Base-by-base conservation (phyloP, 2,329 filamentous ascomycete species). In the Venturiaceae sp. region DNA sequence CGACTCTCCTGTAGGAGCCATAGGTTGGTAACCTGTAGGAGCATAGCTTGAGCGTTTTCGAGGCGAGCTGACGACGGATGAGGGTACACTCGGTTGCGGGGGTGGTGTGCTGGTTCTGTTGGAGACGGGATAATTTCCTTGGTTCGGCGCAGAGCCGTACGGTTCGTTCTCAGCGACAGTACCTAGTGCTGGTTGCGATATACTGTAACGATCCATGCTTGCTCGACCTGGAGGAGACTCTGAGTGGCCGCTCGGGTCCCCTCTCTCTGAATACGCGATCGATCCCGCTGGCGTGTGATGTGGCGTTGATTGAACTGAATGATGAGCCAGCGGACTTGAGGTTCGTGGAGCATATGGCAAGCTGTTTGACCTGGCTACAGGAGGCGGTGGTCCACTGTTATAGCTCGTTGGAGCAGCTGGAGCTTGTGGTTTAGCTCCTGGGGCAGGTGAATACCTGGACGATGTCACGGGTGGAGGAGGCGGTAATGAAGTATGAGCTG, bases 261-360 rank as follows among this genome's bases (percentile, higher is more conserved):
- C 30, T 28, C 39, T 28, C n/a, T 39, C 36, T 21, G 36, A 32
- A 46, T 39, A 32, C 3, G 54, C 30, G 28, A 36, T 39, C 5
- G 54, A 44, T 23, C n/a, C 41, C 26, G 57, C 23, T 33, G 44
- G 28, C 21, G 28, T 50, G 30, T 39, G 53, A 21, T 39, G 52
- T n/a, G 32, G 16, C 28, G 28, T 53, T 23, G 33, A 39, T 13
- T 33, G 46, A 9, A 33, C 76, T 21, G 72, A 70, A 55, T 75
- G 79, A 54, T 80, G 78, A 33, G 83, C 83, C 16, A 86, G 72
- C 16, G 83, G 83, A 67, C 83, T 85, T n/a, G 83, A 85, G 6
- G 82, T 85, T 58, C 83, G 76, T 19, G 83, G 83, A 44, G 83
- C 80, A 67, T 84, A 85, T 3, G 58, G 33, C 14, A 23, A 61